Evolutionary conservation across 1,139 yeast genomes (phyloP), one percentile per base, ranked within the genome.

Genomic region (Blastobotrys malaysiensis): DNA sequence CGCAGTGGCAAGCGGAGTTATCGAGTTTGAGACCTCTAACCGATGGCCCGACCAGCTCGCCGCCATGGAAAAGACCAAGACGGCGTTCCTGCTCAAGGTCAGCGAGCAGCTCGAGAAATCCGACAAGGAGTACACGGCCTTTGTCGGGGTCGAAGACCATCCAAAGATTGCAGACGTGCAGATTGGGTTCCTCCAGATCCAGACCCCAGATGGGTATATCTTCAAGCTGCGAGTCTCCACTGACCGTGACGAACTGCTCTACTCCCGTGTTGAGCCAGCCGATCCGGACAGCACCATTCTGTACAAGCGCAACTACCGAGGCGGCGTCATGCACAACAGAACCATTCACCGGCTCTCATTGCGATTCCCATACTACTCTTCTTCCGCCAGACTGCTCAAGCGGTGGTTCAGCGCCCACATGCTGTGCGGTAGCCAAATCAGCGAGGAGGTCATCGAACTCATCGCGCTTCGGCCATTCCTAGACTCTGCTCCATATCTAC

Each of bases 11-110:
- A 90, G 86, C 51, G 83, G 85, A 22, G 78, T 91, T 11, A 70
- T 95, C 49, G 96, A 90, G 69, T 89, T 95, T 69, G 99, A 95
- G 72, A 76, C 88, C 2, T 87, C 97, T 1, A 78, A 83, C n/a
- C 83, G 84, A 69, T 95, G 99, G 99, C 99, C 99, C 0, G 96
- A 88, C 70, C 97, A 93, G 68, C 69, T 89, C 4, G 74, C 77
- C 43, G 91, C 97, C 0, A 74, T 90, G 55, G 99, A 93, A 67
- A 84, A 86, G 64, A 87, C 96, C 16, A 95, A 95, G 67, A 80
- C 93, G 43, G 99, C 98, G 5, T 88, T 95, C 62, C 73, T 93
- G 62, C 69, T 95, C 51, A 86, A 87, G 63, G 80, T 91, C 16
- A 78, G 81, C 58, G 89, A 88, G 55, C 69, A 75, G 22, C 62